Conservation (phyloP, 2,329 filamentous ascomycete genomes). For the Fusarium coffeatum region DNA sequence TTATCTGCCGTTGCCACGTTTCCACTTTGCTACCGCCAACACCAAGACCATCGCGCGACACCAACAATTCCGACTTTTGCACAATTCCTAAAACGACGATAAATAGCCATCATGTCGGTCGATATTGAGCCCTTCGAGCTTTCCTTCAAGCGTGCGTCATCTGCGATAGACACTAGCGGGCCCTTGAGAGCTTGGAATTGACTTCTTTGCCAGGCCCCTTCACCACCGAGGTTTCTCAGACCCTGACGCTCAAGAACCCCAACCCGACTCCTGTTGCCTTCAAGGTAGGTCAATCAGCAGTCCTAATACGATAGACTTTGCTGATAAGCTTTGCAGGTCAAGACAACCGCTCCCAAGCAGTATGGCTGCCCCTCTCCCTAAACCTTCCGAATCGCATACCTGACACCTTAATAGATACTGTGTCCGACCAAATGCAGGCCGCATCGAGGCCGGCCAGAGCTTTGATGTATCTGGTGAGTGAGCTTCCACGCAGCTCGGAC, state of each 20-base stretch:
- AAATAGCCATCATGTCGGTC: slow-evolving; percentile 81
- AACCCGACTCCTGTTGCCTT: slow-evolving; percentile 73
- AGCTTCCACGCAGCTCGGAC: not conserved
- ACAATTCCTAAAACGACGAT: not conserved
- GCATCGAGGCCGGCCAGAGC: slow-evolving; percentile 88
- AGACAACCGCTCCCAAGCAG: slow-evolving; percentile 99
- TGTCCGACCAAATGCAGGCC: slow-evolving; percentile 94
- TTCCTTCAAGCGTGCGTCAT: slow-evolving; percentile 85
- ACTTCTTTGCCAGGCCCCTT: slow-evolving; percentile 67
- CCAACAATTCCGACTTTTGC: slow-evolving; percentile 19
- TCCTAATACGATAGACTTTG: slow-evolving; percentile 1
- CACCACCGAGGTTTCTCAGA: slow-evolving; percentile 73
- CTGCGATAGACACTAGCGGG: slow-evolving; percentile 16
- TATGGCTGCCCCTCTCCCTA: slow-evolving; percentile 58
- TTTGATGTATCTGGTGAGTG: slow-evolving; percentile 90
- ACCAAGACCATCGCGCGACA: slow-evolving; percentile 39
- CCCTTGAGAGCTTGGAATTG: slow-evolving; percentile 27
- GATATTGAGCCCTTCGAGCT: slow-evolving; percentile 93
- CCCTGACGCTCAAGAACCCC: slow-evolving; percentile 73
- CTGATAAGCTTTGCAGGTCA: slow-evolving; percentile 73
- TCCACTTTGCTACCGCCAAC: slow-evolving; percentile 38
- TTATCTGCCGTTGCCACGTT: slow-evolving; percentile 40
- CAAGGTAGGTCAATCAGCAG: slow-evolving; percentile 66
- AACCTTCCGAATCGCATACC: slow-evolving; percentile 26
- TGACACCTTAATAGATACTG: slow-evolving; percentile 78